phyloP scores from a whole-genome alignment of 176 grass and related monocot species.

The Leersia perrieri region DNA sequence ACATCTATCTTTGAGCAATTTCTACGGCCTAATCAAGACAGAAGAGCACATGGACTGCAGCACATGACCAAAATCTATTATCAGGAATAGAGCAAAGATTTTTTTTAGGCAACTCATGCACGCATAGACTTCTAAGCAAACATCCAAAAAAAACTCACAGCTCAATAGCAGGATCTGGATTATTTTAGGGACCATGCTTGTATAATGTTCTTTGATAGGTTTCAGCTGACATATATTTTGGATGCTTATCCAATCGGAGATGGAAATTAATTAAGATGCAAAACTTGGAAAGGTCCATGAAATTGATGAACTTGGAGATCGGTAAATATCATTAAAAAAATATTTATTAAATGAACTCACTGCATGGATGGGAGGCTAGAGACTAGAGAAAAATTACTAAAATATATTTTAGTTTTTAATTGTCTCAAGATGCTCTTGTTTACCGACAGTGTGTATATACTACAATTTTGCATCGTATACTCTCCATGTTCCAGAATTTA shows the following conservation, averaged over 20 bases:
- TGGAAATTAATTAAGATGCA: background rate
- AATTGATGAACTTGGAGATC: too few species aligned
- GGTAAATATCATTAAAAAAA: too few species aligned
- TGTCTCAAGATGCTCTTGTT: too few species aligned
- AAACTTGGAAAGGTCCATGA: too few species aligned
- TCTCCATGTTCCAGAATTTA: too few species aligned
- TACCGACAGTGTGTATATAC: too few species aligned
- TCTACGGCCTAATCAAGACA: background rate
- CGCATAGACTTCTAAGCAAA: constrained; percentile 14
- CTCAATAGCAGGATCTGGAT: background rate
- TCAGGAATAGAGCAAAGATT: background rate
- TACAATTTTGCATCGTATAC: too few species aligned
- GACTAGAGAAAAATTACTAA: too few species aligned
- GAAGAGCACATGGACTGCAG: background rate
- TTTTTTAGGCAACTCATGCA: background rate
- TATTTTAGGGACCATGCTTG: background rate
- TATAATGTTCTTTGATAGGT: background rate
- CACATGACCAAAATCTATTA: constrained; percentile 4
- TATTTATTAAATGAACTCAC: too few species aligned
- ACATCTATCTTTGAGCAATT: background rate
- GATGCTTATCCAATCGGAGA: background rate
- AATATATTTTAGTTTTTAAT: too few species aligned
- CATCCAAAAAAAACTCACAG: constrained; percentile 10
- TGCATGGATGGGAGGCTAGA: too few species aligned
- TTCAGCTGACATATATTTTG: background rate